phyloP scores from a whole-genome alignment of 2,329 filamentous ascomycete genomes.

The Periconia sp. region DNA sequence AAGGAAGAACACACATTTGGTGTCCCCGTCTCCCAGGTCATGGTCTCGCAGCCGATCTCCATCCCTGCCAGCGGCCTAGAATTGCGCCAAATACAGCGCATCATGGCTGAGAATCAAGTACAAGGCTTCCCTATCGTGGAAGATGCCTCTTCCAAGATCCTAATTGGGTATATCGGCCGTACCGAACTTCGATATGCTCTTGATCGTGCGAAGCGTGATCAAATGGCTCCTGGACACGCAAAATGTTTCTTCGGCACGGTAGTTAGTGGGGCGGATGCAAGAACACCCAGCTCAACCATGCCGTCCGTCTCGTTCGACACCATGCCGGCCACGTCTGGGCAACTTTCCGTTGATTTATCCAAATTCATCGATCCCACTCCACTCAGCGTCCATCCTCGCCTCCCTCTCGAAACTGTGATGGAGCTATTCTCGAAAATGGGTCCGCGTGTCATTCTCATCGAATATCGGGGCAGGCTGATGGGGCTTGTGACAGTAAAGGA shows the following conservation, averaged over 20 bases:
- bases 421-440: constrained; percentile 98
- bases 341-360: constrained; percentile 72
- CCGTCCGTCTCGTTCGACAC: constrained; percentile 59
- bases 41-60: constrained; percentile 75
- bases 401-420: constrained; percentile 96
- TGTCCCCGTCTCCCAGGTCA: constrained; percentile 86
- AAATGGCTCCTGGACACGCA: constrained; percentile 65
- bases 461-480: constrained; percentile 79
- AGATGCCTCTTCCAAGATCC: constrained; percentile 66
- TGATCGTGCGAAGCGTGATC: constrained; percentile 72
- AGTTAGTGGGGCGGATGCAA: constrained; percentile 7
- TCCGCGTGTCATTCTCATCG: constrained; percentile 87
- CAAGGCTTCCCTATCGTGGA: constrained; percentile 94
- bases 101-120: constrained; percentile 77
- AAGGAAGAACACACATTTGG: constrained; percentile 98
- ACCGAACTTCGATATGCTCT: constrained; percentile 92
- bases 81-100: constrained; percentile 73
- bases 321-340: constrained; percentile 58
- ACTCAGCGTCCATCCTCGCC: constrained; percentile 83
- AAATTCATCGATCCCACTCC: constrained; percentile 88
- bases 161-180: constrained; percentile 89
- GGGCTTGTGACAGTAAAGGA: constrained; percentile 96
- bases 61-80: constrained; percentile 75
- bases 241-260: constrained; percentile 71
- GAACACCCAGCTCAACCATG: constrained; percentile 31